Conservation (phyloP, 306 rosid species). For the Trifolium subterraneum region DNA sequence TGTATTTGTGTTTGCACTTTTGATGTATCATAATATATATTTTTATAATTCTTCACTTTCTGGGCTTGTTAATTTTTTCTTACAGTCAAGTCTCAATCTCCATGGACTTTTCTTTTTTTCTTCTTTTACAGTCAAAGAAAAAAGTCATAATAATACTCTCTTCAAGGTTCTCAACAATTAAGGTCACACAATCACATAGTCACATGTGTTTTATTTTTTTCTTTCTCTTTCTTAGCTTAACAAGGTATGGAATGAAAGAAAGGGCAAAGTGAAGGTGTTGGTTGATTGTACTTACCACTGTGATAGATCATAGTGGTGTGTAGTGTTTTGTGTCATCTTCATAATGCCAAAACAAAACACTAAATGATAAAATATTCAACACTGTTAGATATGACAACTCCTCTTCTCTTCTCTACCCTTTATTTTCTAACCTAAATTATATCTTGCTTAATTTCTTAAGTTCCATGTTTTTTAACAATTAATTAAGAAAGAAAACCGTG, state of each 20-base stretch:
- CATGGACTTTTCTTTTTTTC: slow-evolving; percentile 50
- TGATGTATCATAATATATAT: slow-evolving; percentile 4
- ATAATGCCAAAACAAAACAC: slow-evolving; percentile 50
- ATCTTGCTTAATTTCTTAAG: neutral
- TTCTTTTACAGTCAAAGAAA: slow-evolving; percentile 74
- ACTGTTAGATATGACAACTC: slow-evolving; percentile 65
- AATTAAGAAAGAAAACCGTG: neutral
- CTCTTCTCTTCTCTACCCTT: slow-evolving; percentile 42
- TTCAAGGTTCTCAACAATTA: slow-evolving; percentile 42
- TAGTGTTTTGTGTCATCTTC: slow-evolving; percentile 34
- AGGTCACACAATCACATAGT: slow-evolving; percentile 36
- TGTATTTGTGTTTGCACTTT: slow-evolving; percentile 28
- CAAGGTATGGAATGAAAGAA: slow-evolving; percentile 24
- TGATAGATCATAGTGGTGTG: neutral
- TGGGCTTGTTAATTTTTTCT: slow-evolving; percentile 44
- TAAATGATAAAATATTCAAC: slow-evolving; percentile 36
- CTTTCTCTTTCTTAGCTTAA: slow-evolving; percentile 16
- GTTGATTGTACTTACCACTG: slow-evolving; percentile 35
- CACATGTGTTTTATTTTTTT: slow-evolving; percentile 17
- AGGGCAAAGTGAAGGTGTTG: slow-evolving; percentile 39
- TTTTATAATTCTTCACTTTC: slow-evolving; percentile 37
- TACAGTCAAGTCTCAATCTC: slow-evolving; percentile 81
- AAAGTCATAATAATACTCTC: slow-evolving; percentile 57
- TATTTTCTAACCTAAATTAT: slow-evolving; percentile 52
- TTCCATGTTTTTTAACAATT: neutral